Base-by-base conservation (phyloP, 805 yeast species). In the Sugiyamaella chiloensis region DNA sequence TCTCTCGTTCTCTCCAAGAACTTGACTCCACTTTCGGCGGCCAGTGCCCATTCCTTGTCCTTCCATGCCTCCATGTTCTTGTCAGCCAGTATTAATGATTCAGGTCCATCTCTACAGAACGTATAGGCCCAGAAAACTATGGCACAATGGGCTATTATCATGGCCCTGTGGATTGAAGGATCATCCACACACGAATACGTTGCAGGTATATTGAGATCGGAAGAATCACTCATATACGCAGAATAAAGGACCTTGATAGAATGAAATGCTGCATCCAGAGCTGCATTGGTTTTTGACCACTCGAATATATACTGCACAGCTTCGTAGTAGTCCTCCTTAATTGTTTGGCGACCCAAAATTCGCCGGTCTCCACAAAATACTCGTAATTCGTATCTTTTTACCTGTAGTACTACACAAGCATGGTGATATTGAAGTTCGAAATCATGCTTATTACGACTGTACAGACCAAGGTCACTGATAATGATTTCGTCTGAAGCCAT, bases 351-450 rank as follows among this genome's bases (percentile, higher is more conserved):
- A 57, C 79, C 83, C 82, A 83, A 81, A 56, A 90, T 75, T 67
- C 83, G 80, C 1, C 90, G 90, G 5, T 87, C 85, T 1, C 95
- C 95, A 3, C 88, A 81, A 62, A 72, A 82, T 4, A 85, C 81
- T 42, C 83, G 83, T 50, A 85, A 78, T 62, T 87, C 64, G 84
- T 84, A 55, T 84, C 87, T 52, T 82, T 81, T 29, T 16, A 84
- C 75, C 41, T 86, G 79, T 59, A 85, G 75, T 40, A 80, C 76
- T n/a, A 84, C 77, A 59, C 83, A 88, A 0, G 86, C 79, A 68
- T 83, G 72, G 58, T 85, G 88, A 61, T 79, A 83, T 16, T 40
- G 46, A 32, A 44, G 12, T 19, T 21, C 29, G 23, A 12, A 21
- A 7, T 34, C 37, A 5, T 19, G 37, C 21, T n/a, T 34, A 16